phyloP scores from a whole-genome alignment of 495 filamentous ascomycete species.

The Tuber aestivum region DNA sequence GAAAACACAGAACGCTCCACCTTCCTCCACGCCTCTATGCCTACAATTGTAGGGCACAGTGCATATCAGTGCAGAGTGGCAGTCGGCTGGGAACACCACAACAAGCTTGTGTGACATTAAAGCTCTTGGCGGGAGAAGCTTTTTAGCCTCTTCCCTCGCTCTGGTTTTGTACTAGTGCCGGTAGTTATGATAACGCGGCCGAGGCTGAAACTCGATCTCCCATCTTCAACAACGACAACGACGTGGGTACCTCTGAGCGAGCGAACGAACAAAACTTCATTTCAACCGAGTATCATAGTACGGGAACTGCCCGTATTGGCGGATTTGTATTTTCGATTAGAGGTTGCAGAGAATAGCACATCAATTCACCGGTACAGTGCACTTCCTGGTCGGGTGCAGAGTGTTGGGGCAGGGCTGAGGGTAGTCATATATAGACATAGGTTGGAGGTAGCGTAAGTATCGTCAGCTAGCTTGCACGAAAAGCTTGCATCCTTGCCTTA shows the following conservation, averaged over 20 bases:
- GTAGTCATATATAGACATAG: not conserved
- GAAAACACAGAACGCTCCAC: too few relatives aligned
- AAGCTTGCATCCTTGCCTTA: not conserved
- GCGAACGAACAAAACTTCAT: not conserved
- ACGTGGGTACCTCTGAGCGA: not conserved
- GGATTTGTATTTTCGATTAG: not conserved
- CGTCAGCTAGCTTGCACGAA: not conserved
- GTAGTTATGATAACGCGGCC: not conserved
- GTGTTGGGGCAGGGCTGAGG: not conserved
- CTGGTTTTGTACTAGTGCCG: too few relatives aligned
- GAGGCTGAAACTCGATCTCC: not conserved
- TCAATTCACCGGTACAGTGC: not conserved
- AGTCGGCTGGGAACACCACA: not conserved
- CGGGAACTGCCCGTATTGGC: not conserved
- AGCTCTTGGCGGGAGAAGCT: not conserved
- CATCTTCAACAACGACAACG: not conserved
- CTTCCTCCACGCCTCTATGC: too few relatives aligned
- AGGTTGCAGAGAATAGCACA: not conserved
- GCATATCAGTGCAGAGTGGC: too few relatives aligned
- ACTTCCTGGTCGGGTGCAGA: not conserved
- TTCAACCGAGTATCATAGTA: not conserved
- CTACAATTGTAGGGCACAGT: too few relatives aligned
- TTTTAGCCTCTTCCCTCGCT: not conserved
- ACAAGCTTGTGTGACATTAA: not conserved
- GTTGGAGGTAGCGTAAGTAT: not conserved